A percentile compares a stretch with the other conserved stretches of the same genome.
Conservation (phyloP, 2,329 filamentous ascomycete species). For the Raffaelea arxii region DNA sequence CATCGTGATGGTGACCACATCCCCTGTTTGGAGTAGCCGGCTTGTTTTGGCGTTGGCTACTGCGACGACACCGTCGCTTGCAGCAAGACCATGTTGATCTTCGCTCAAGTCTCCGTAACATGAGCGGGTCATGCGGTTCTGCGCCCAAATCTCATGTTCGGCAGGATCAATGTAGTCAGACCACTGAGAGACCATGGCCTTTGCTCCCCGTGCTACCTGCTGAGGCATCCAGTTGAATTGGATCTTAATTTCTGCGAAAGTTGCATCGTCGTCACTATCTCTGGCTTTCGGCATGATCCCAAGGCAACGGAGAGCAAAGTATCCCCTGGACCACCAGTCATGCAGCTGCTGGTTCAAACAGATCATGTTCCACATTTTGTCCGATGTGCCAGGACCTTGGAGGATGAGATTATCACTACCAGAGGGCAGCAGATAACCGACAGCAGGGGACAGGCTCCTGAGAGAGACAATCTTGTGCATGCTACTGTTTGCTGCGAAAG, state of each 20-base stretch:
- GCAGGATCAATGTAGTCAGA: not conserved
- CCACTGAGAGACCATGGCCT: not conserved
- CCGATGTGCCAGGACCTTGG: no score
- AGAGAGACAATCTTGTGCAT: no score
- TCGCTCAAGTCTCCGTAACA: not conserved
- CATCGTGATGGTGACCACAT: not conserved
- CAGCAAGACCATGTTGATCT: no score
- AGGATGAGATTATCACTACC: no score
- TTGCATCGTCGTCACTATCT: not conserved
- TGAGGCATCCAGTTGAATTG: constrained; percentile 5
- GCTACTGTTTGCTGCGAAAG: no score
- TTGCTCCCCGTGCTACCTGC: no score
- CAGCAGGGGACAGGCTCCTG: no score
- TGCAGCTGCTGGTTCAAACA: not conserved
- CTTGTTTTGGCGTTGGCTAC: not conserved
- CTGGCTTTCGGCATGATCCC: not conserved
- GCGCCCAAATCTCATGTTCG: no score
- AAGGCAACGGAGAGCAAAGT: constrained; percentile 3
- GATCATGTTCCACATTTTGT: constrained; percentile 1
- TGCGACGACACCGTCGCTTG: not conserved
- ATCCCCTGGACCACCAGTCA: constrained; percentile 1
- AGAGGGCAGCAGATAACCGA: no score
- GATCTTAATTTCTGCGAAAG: not conserved
- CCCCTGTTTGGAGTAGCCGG: not conserved
- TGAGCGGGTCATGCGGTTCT: no score